phyloP scores from a whole-genome alignment of 2,329 filamentous ascomycete genomes.

The Zasmidium citrigriseum region DNA sequence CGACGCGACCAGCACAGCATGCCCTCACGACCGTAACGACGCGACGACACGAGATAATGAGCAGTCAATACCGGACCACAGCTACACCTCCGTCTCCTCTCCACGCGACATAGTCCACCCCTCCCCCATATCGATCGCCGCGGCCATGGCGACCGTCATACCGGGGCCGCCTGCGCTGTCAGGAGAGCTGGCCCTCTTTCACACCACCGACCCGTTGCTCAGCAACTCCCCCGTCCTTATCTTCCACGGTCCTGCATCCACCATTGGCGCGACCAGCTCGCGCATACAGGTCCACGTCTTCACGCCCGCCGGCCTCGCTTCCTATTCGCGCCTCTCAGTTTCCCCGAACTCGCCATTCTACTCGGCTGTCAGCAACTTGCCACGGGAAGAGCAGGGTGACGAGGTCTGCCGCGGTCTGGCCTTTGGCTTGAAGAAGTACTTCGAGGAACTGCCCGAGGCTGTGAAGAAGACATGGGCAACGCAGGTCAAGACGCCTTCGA shows the following conservation, averaged over 20 bases:
- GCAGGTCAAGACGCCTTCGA: constrained; percentile 53
- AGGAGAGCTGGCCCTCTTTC: constrained; percentile 83
- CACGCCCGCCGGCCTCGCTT: constrained; percentile 83
- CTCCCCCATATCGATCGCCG: not conserved
- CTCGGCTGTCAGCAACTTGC: constrained; percentile 82
- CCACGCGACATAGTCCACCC: constrained; percentile 4
- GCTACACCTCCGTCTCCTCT: not conserved
- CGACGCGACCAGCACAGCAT: not conserved
- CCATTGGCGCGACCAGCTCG: constrained; percentile 88
- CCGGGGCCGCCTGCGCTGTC: constrained; percentile 74
- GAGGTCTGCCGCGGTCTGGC: constrained; percentile 88
- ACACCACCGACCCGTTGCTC: constrained; percentile 81
- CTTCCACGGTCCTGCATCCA: constrained; percentile 76
- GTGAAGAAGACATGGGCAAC: constrained; percentile 71
- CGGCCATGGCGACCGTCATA: constrained; percentile 76
- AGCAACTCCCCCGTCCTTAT: constrained; percentile 80
- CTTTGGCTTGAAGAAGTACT: constrained; percentile 93
- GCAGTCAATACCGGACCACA: constrained; percentile 2
- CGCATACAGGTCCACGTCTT: constrained; percentile 94
- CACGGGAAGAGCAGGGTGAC: constrained; percentile 92
- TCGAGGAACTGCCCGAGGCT: constrained; percentile 76
- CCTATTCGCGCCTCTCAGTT: constrained; percentile 87
- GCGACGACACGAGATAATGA: constrained; percentile 14
- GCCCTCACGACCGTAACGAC: constrained; percentile 7
- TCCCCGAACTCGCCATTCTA: constrained; percentile 92